phyloP scores from a whole-genome alignment of 129 eudicot genomes.

The Ambrosia trifida region DNA sequence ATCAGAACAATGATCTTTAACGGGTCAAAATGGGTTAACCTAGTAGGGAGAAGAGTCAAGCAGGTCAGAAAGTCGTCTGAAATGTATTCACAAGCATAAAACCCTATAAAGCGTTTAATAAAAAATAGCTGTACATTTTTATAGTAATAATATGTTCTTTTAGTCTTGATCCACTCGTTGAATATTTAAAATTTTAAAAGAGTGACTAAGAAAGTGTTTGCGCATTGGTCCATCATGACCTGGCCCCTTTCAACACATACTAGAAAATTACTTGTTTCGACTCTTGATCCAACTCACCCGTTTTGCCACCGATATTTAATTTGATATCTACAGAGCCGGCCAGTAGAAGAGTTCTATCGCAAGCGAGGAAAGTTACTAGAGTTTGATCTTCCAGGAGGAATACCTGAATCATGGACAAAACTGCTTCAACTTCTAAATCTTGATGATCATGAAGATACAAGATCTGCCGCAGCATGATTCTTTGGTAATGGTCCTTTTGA shows the following conservation, averaged over 20 bases:
- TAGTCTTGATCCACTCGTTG: not conserved
- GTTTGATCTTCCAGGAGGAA: constrained; percentile 93
- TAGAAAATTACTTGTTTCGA: not conserved
- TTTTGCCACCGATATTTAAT: not conserved
- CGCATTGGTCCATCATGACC: not conserved
- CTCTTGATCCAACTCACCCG: not conserved
- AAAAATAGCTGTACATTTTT: not conserved
- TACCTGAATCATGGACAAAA: constrained; percentile 86
- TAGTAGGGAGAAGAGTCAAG: not conserved
- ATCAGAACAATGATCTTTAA: no score
- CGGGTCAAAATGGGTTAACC: not conserved
- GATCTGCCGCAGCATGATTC: constrained; percentile 70
- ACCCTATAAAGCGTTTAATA: not conserved
- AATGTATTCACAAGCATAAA: not conserved
- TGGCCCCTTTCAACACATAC: not conserved
- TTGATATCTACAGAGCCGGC: constrained; percentile 54
- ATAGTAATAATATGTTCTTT: not conserved
- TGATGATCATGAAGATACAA: constrained; percentile 53
- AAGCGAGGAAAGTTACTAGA: constrained; percentile 68
- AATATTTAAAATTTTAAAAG: not conserved
- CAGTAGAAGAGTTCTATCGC: constrained; percentile 78
- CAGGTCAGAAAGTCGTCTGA: not conserved
- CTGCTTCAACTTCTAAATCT: constrained; percentile 69
- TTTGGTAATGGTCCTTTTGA: constrained; percentile 4
- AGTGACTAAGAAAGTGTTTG: not conserved